A percentile compares a stretch with the other conserved stretches of the same genome.
phyloP scores from a whole-genome alignment of 1,284 basidiomycete genomes.

The Cryptococcus jaspeensis region DNA sequence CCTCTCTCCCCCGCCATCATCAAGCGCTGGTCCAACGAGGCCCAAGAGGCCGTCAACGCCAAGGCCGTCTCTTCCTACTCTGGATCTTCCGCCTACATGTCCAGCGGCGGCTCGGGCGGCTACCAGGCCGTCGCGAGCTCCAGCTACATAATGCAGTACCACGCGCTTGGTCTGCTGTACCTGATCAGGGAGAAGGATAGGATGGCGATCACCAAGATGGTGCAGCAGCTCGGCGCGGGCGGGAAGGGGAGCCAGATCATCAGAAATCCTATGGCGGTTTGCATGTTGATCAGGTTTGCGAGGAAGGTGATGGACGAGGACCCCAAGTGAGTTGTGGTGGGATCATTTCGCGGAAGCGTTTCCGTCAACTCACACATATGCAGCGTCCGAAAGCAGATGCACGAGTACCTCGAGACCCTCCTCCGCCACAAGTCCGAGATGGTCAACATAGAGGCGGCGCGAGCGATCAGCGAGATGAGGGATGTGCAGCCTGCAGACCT shows the following conservation, averaged over 20 bases:
- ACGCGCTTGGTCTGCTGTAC: constrained; percentile 91
- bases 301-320: constrained; percentile 98
- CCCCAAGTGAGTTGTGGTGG: constrained; percentile 69
- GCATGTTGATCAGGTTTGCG: constrained; percentile 97
- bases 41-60: constrained; percentile 90
- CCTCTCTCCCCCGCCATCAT: constrained; percentile 91
- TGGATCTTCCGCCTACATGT: constrained; percentile 59
- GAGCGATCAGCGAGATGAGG: constrained; percentile 95
- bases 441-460: constrained; percentile 99
- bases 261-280: constrained; percentile 97
- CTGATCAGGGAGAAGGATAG: constrained; percentile 95
- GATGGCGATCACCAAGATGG: constrained; percentile 99
- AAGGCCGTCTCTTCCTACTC: constrained; percentile 67
- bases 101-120: constrained; percentile 47
- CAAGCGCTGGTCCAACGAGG: constrained; percentile 98
- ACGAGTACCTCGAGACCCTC: constrained; percentile 92
- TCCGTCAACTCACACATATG: background rate
- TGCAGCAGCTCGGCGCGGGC: constrained; percentile 85
- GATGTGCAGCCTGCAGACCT: constrained; percentile 75
- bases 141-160: constrained; percentile 95
- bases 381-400: constrained; percentile 86
- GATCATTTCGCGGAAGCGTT: background rate
- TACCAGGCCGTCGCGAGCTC: constrained; percentile 80
- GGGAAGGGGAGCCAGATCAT: constrained; percentile 75
- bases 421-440: constrained; percentile 99